Conservation (phyloP, 371 early-diverging fungal species). For the Circinella umbellata region DNA sequence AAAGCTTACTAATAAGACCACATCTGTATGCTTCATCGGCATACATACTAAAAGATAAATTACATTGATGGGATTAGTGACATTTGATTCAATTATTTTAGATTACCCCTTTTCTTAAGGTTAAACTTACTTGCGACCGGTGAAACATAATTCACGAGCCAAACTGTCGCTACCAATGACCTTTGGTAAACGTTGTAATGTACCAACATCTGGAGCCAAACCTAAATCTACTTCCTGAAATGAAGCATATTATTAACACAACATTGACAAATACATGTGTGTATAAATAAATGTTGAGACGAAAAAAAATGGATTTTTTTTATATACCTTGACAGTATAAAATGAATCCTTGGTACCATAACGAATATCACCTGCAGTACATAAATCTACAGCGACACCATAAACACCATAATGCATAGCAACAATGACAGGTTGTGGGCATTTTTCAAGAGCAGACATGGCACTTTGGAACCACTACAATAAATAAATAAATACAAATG, state of each 20-base stretch:
- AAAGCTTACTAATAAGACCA: slow-evolving; percentile 83
- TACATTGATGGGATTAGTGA: no score
- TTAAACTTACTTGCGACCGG: slow-evolving; percentile 70
- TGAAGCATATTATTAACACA: no score
- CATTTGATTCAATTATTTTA: not conserved
- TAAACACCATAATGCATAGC: slow-evolving; percentile 87
- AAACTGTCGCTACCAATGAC: slow-evolving; percentile 90
- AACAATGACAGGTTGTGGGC: slow-evolving; percentile 90
- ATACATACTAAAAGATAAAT: slow-evolving; percentile 47
- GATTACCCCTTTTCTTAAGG: not conserved
- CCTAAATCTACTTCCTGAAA: slow-evolving; percentile 88
- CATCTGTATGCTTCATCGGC: slow-evolving; percentile 78
- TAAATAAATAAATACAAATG: not conserved
- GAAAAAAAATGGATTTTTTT: not conserved
- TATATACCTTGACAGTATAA: slow-evolving; percentile 87
- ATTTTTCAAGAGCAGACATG: slow-evolving; percentile 80
- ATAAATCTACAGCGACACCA: slow-evolving; percentile 90
- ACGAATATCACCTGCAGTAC: slow-evolving; percentile 93
- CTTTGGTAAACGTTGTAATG: slow-evolving; percentile 94
- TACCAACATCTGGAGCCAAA: slow-evolving; percentile 87
- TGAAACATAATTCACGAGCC: slow-evolving; percentile 89
- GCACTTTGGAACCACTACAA: slow-evolving; percentile 61
- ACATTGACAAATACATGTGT: no score
- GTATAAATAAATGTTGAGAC: not conserved
- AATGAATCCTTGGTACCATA: slow-evolving; percentile 79